Base-by-base conservation (phyloP, 768 basidiomycete genomes). In the Termitomyces sp. region DNA sequence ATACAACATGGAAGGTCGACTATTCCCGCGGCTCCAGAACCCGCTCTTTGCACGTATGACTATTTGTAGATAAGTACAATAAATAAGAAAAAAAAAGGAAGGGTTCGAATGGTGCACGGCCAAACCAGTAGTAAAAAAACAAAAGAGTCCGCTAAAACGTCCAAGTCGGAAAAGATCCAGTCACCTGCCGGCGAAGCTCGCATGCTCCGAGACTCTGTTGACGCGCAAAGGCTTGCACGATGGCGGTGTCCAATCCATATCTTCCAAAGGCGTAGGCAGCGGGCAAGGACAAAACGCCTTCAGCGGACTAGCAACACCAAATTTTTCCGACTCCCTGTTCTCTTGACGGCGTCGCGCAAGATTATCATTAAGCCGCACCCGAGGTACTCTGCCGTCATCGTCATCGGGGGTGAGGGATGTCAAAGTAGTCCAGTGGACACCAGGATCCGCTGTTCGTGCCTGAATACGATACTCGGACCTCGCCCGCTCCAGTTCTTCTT, bases 401-500 rank as follows among this genome's bases (percentile, higher is more conserved):
- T 67, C 66, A 20, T 66, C 66, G 5, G 66, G 66, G 20, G 58
- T 46, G 31, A 64, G 58, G 6, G 67, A 65, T 20, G 65, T 63
- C 37, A 60, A 65, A 33, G 61, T 63, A 18, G 58, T 65, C 24
- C 52, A 49, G 36, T 61, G 61, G 48, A 61, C 55, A 5, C 58
- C 58, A 50, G 61, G 50, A 51, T 63, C 60, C 55, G 49, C 61
- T 47, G 18, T 52, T 30, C 57, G 34, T 47, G 45, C 72, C 34
- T 73, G 76, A 13, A 81, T 65, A 11, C 81, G 78, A 66, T 77
- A 73, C 56, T 78, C 80, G 0, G 82, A 72, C 37, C 82, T 78
- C 31, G 75, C 70, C 33, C 82, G 79, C 59, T 86, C 84, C 18
- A 85, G 73, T 54, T 82, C 81, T 61, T 82, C 81, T 60, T 88